Evolutionary conservation across 805 yeast species (phyloP).

Genomic region (Blastobotrys peoriensis): DNA sequence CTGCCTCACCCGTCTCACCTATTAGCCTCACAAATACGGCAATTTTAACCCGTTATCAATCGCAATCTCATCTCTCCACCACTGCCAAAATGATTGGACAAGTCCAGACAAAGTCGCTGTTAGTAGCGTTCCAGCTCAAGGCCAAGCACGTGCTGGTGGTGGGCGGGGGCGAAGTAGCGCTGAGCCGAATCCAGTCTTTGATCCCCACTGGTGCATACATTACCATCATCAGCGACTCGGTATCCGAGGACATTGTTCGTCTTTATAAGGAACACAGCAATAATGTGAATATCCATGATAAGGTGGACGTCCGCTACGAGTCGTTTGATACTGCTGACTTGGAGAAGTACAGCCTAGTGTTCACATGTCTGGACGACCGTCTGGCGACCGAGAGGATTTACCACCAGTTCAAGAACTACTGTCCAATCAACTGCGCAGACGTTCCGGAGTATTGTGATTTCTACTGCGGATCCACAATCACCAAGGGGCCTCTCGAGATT

Average conservation of each 20-base stretch:
- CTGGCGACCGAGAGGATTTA: conserved; percentile 51
- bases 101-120: neutral
- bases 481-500: conserved; percentile 66
- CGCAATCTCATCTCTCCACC: too few species aligned
- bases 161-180: conserved; percentile 67
- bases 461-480: conserved; percentile 73
- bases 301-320: conserved; percentile 14
- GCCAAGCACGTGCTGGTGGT: conserved; percentile 61
- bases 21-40: too few species aligned
- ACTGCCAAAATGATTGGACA: neutral
- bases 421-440: conserved; percentile 73
- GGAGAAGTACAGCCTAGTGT: conserved; percentile 54
- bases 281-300: conserved; percentile 28
- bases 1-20: too few species aligned
- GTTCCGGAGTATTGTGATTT: conserved; percentile 80
- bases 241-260: conserved; percentile 25
- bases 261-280: conserved; percentile 22
- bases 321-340: conserved; percentile 21
- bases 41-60: too few species aligned
- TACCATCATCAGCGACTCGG: conserved; percentile 51
- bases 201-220: conserved; percentile 64
- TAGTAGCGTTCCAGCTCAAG: conserved; percentile 21
- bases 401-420: conserved; percentile 40
- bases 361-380: conserved; percentile 73
- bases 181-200: conserved; percentile 60